These are phyloP conservation scores for Aspergillus diversus DNA, from an alignment of 495 filamentous ascomycete genomes.

Conservation along the genomic window DNA sequence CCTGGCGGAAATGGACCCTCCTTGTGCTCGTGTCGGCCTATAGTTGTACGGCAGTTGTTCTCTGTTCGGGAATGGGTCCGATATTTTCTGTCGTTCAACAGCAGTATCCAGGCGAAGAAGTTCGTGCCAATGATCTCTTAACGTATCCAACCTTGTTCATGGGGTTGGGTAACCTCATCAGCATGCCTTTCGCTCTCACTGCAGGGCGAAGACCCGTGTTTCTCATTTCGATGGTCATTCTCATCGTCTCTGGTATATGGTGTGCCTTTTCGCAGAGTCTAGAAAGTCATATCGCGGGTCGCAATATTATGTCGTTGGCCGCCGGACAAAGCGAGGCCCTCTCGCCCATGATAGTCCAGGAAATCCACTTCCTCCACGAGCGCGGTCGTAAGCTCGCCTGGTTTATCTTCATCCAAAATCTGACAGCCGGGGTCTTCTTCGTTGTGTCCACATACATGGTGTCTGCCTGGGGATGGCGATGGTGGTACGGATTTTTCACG, in stretches of 20 bases:
- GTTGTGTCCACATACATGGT: constrained; percentile 18
- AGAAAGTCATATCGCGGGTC: constrained; percentile 30
- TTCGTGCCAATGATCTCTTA: constrained; percentile 27
- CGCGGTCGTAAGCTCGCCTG: constrained; percentile 17
- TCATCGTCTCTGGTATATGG: constrained; percentile 29
- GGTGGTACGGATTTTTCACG: constrained; percentile 22
- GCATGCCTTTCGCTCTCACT: constrained; percentile 29
- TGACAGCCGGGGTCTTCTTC: constrained; percentile 11
- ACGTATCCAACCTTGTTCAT: constrained; percentile 37
- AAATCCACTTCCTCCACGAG: constrained; percentile 22
- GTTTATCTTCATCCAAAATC: constrained; percentile 21
- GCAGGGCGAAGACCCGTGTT: constrained; percentile 31
- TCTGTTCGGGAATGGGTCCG: constrained; percentile 33
- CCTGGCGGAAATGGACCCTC: constrained; percentile 31
- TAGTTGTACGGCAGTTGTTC: constrained; percentile 21
- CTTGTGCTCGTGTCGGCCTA: constrained; percentile 22
- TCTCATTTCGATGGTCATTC: constrained; percentile 27
- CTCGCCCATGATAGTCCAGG: constrained; percentile 26
- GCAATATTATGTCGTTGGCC: constrained; percentile 32
- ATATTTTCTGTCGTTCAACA: constrained; percentile 22
- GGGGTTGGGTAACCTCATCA: constrained; percentile 33
- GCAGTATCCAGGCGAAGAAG: constrained; percentile 28
- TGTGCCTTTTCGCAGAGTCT: constrained; percentile 27
- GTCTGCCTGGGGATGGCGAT: constrained; percentile 13
- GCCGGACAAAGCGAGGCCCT: constrained; percentile 34